Evolutionary conservation across 2,329 filamentous ascomycete genomes (phyloP).

Genomic region (Aspergillus ustus): DNA sequence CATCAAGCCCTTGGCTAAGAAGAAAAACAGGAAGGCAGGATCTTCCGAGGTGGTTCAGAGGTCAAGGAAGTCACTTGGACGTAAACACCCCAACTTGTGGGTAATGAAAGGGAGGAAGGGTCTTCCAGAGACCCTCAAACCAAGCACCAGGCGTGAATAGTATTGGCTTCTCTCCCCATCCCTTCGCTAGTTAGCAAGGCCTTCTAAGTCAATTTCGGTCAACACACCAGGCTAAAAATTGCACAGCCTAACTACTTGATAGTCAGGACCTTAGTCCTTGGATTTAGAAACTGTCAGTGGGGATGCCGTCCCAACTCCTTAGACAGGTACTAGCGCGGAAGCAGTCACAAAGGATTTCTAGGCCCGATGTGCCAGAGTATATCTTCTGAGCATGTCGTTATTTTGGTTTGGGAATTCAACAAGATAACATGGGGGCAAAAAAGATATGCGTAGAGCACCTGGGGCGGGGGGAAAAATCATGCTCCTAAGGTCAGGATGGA

Average conservation of each 20-base stretch:
- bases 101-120: slow-evolving; percentile 26
- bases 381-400: not conserved
- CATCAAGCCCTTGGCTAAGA: slow-evolving; percentile 34
- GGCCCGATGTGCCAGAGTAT: not conserved
- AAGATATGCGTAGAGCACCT: not conserved
- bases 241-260: slow-evolving; percentile 17
- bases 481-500: not conserved
- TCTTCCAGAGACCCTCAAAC: slow-evolving; percentile 27
- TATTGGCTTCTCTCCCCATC: slow-evolving; percentile 24
- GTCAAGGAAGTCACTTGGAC: slow-evolving; percentile 18
- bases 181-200: slow-evolving; percentile 17
- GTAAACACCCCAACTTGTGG: slow-evolving; percentile 21
- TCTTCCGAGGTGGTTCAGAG: slow-evolving; percentile 2
- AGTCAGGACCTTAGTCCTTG: slow-evolving; percentile 1
- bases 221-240: slow-evolving; percentile 8
- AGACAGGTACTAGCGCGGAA: slow-evolving; percentile 23
- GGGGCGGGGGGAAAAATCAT: not conserved
- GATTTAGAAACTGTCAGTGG: slow-evolving; percentile 12
- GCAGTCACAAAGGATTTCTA: slow-evolving; percentile 21
- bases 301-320: not conserved
- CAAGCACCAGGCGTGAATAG: slow-evolving; percentile 27
- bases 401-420: not conserved
- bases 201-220: not conserved
- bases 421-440: not conserved
- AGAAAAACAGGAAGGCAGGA: slow-evolving; percentile 22